These are phyloP conservation scores for Schoenoplectus triqueter DNA, from an alignment of 202 grass and related monocot species.

Conservation along the genomic window DNA sequence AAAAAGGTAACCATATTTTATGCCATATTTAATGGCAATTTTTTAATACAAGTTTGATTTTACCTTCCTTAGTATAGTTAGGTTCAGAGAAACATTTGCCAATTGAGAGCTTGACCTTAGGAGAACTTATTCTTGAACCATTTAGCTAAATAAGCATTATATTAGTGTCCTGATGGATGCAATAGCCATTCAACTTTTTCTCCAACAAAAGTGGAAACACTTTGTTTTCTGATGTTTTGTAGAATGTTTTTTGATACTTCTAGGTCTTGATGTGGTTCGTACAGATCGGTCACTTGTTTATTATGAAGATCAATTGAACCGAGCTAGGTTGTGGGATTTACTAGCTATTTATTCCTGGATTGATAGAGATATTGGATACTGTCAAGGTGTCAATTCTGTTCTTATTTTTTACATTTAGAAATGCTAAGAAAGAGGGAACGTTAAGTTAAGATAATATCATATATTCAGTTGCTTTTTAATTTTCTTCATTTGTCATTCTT, in stretches of 20 bases:
- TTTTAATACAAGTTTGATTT: constrained; percentile 18
- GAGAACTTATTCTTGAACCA: constrained; percentile 8
- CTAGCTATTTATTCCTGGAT: constrained; percentile 95
- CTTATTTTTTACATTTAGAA: constrained; percentile 28
- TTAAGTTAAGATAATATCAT: neutral
- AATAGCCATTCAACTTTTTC: constrained; percentile 4
- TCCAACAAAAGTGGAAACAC: neutral
- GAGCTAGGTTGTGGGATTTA: constrained; percentile 87
- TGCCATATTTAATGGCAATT: neutral
- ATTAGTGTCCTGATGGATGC: constrained; percentile 7
- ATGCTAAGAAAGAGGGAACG: constrained; percentile 22
- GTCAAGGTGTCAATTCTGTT: constrained; percentile 62
- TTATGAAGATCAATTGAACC: constrained; percentile 79
- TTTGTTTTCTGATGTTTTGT: constrained; percentile 27
- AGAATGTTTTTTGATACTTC: constrained; percentile 35
- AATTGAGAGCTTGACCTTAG: neutral
- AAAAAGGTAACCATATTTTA: neutral
- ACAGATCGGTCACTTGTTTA: constrained; percentile 92
- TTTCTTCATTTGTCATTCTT: constrained; percentile 15
- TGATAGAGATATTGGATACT: constrained; percentile 93
- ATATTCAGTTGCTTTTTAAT: neutral
- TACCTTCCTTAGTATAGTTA: neutral
- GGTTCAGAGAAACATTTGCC: neutral
- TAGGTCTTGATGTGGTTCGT: constrained; percentile 92
- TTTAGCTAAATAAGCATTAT: neutral